Percentiles rank a stretch among this genome's conserved stretches.
These are phyloP conservation scores for Fremontodendron californicum DNA, from an alignment of 345 rosid species.

Conservation along the genomic window DNA sequence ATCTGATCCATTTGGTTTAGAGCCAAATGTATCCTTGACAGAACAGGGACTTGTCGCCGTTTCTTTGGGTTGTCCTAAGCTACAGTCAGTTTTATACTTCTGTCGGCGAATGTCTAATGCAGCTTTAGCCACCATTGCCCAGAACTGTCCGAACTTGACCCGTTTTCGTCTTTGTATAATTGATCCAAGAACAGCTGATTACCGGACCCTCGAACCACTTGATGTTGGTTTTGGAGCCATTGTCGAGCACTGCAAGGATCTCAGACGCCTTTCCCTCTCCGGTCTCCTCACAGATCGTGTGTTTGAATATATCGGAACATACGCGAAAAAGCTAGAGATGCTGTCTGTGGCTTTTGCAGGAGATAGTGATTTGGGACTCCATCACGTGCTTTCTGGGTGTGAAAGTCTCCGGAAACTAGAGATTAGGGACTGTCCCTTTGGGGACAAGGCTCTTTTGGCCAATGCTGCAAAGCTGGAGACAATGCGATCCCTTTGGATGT, in stretches of 20 bases:
- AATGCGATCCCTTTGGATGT: constrained; percentile 99
- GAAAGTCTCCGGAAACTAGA: constrained; percentile 79
- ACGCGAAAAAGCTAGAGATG: constrained; percentile 83
- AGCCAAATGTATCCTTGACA: constrained; percentile 59
- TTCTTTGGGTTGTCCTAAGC: constrained; percentile 78
- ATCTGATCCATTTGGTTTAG: constrained; percentile 63
- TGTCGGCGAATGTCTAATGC: constrained; percentile 78
- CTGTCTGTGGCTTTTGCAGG: constrained; percentile 96
- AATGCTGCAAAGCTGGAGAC: constrained; percentile 88
- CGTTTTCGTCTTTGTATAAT: constrained; percentile 88
- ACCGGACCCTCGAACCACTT: constrained; percentile 66
- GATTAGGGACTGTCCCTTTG: constrained; percentile 90
- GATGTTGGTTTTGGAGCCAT: constrained; percentile 94
- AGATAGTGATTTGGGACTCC: constrained; percentile 83
- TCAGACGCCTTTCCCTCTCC: constrained; percentile 73
- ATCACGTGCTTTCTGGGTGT: constrained; percentile 81
- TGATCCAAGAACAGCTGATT: constrained; percentile 75
- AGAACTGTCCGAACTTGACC: constrained; percentile 63
- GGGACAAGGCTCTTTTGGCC: constrained; percentile 82
- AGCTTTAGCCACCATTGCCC: constrained; percentile 70
- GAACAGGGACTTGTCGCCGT: constrained; percentile 78
- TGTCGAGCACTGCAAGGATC: constrained; percentile 78
- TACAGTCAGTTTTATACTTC: constrained; percentile 79
- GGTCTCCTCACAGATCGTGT: constrained; percentile 86
- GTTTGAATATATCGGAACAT: constrained; percentile 71